Evolutionary conservation across 2,329 filamentous ascomycete genomes (phyloP).

Genomic region (Diplodia corticola): DNA sequence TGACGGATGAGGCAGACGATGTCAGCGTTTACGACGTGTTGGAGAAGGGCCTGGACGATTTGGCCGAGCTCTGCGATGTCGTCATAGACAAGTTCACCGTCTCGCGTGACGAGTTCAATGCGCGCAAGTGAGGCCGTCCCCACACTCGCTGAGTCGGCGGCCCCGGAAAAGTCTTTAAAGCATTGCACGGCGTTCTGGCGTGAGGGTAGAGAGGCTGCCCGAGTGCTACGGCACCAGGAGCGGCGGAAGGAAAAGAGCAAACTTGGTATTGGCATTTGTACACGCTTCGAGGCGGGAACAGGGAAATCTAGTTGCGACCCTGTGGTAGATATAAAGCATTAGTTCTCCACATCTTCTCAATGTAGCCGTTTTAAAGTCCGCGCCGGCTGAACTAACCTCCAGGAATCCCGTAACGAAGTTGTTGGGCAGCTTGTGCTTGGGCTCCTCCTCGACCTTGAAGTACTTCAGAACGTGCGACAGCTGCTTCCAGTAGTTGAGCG

Average conservation of each 20-base stretch:
- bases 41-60: conserved; percentile 83
- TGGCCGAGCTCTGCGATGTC: conserved; percentile 90
- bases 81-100: conserved; percentile 85
- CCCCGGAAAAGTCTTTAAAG: conserved; percentile 22
- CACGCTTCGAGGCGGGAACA: conserved; percentile 27
- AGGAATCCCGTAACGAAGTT: conserved; percentile 95
- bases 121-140: conserved; percentile 24
- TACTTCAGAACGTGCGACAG: conserved; percentile 94
- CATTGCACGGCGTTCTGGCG: conserved; percentile 36
- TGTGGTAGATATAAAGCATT: conserved; percentile 16
- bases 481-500: conserved; percentile 99
- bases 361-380: not conserved
- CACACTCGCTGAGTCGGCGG: not conserved
- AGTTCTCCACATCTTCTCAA: not conserved
- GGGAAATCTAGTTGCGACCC: conserved; percentile 24
- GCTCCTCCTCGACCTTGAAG: conserved; percentile 88
- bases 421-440: conserved; percentile 71
- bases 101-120: conserved; percentile 63
- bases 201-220: conserved; percentile 21
- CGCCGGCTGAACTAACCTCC: conserved; percentile 63
- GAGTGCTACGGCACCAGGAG: conserved; percentile 28
- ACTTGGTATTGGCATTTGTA: conserved; percentile 42
- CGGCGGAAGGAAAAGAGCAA: conserved; percentile 28
- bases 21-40: conserved; percentile 81
- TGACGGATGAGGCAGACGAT: conserved; percentile 56